Base-by-base conservation (phyloP, 2,329 filamentous ascomycete genomes). In the Cyphellophora attinorum region DNA sequence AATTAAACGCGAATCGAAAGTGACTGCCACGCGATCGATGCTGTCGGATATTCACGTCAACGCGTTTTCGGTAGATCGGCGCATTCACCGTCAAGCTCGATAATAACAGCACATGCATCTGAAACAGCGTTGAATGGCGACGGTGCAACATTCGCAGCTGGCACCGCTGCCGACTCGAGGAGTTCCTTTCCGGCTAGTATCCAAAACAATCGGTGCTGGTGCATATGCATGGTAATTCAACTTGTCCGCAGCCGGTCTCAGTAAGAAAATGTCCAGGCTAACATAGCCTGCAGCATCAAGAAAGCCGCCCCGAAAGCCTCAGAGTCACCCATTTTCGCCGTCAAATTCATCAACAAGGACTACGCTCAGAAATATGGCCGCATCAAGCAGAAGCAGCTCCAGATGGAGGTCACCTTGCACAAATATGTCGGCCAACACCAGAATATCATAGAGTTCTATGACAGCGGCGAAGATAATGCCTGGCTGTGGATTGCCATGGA, bases 401-500 rank as follows among this genome's bases (percentile, higher is more conserved):
- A 79, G 50, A 85, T 93, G 73, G 91, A 98, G 62, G 82, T 93
- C 27, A 82, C 83, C 3, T 71, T 98, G 12, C 91, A 98, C 64
- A 80, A 79, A 33, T 81, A 89, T 53, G 79, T 96, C 36, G 85
- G 84, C 31, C 79, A 84, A 46, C 93, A 98, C 56, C 76, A 80
- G 35, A 94, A 98, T 58, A 81, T 98, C 46, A 95, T 98, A 51
- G 81, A 85, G 54, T 95, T 85, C 72, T 86, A 93, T 50, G 79
- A 81, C 27, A 82, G 80, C 2, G 89, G 86, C 35, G 85, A 95
- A 57, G 88, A 98, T 55, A 53, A 69, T 0, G 64, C 79, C 12
- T 98, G 91, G 89, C 76, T 83, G 49, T 98, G 91, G 91, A 94
- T 98, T 49, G 89, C 88, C 25, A 95, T 98, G 86, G 91, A 98